Conservation (phyloP, 2,329 filamentous ascomycete species). For the Colletotrichum tofieldiae region DNA sequence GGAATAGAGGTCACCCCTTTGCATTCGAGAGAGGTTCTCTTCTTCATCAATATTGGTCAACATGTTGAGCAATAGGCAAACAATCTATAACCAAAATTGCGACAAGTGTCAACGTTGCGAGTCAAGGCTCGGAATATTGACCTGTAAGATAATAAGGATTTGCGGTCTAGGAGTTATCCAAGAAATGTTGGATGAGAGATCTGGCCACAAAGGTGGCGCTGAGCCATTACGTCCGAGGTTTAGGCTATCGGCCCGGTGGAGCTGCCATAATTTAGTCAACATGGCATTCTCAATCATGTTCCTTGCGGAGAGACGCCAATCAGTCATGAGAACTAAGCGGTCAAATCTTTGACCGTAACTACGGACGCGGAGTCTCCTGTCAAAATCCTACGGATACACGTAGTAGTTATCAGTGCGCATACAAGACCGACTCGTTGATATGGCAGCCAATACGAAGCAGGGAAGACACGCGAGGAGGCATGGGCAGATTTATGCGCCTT, state of each 20-base stretch:
- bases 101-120: neutral
- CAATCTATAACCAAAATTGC: neutral
- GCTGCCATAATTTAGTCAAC: too few relatives aligned
- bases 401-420: too few relatives aligned
- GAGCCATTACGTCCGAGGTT: neutral
- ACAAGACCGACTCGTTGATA: too few relatives aligned
- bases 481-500: too few relatives aligned
- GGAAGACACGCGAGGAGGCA: too few relatives aligned
- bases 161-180: neutral
- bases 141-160: neutral
- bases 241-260: neutral
- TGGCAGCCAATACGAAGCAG: too few relatives aligned
- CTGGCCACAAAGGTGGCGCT: neutral
- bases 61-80: neutral
- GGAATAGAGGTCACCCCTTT: neutral
- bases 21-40: neutral
- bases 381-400: too few relatives aligned
- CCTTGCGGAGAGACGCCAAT: neutral
- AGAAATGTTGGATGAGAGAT: neutral
- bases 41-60: neutral
- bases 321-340: too few relatives aligned
- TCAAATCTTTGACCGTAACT: neutral
- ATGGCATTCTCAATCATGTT: too few relatives aligned
- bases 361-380: neutral
- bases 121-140: neutral